Base-by-base conservation (phyloP, 148 eudicot genomes). In the Polygonum maritimum region DNA sequence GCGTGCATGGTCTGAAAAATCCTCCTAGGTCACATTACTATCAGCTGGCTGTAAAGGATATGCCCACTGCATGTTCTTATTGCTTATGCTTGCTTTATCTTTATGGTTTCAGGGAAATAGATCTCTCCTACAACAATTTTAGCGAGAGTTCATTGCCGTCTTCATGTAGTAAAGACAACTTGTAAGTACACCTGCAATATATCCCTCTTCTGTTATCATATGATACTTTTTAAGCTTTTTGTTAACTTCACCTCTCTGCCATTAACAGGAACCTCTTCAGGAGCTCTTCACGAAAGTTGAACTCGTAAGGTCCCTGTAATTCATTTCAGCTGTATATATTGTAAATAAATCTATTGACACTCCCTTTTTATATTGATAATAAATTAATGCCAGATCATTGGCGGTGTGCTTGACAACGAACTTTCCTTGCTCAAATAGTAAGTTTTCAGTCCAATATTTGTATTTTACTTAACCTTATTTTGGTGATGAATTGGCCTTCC, bases 41-140 rank as follows among this genome's bases (percentile, higher is more conserved):
- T 41, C 45, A 41, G 45, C 45, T 41, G 45, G 45, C 45, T 6
- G 45, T 41, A 41, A 44, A 6, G 47, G 47, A 44, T 44, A 10
- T 10, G 0, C 10, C 47, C 47, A 7, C 47, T 44, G 1, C 0
- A 1, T 1, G 8, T 44, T 44, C 9, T 44, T 6, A 44, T 6
- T 6, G 47, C 0, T 44, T 4, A 16, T 21, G 13, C 3, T 21
- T 58, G 22, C 36, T 21, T 22, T 58, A 58, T 21, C 36, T 22
- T 31, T 21, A 57, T 63, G 39, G 7, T 74, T 80, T 38, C 91
- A 90, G 94, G 58, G 55, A 40, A 38, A 80, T 79, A 39, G 91
- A 88, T 81, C 88, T 90, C 74, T 90, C 94, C 12, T 90, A 88
- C 84, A 88, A 90, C 63, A 86, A 82, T 36, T 86, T 90, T 57